phyloP scores from a whole-genome alignment of 495 filamentous ascomycete species.

The Lasiosphaeria hispida region DNA sequence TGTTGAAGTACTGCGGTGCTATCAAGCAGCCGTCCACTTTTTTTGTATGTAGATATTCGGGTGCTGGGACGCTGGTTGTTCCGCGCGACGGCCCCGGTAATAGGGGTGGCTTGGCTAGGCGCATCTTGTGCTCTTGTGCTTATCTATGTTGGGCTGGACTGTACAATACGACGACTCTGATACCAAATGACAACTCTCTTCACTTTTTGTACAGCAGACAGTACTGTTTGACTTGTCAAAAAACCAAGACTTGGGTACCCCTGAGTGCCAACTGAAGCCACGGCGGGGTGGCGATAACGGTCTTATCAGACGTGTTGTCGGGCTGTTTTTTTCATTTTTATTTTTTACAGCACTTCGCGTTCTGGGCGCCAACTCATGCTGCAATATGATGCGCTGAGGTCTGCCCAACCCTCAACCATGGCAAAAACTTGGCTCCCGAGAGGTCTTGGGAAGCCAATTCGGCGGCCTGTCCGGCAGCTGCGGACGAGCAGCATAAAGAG shows the following conservation, averaged over 20 bases:
- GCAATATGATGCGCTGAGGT: not conserved
- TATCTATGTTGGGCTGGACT: not conserved
- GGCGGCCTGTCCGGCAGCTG: constrained; percentile 8
- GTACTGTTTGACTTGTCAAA: too few relatives aligned
- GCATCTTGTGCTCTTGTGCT: not conserved
- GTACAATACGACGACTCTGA: constrained; percentile 7
- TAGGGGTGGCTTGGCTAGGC: not conserved
- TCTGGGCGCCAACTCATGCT: not conserved
- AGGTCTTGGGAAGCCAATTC: constrained; percentile 30
- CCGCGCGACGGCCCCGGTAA: too few relatives aligned
- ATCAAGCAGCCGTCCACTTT: too few relatives aligned
- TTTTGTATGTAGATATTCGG: too few relatives aligned
- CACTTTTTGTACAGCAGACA: not conserved
- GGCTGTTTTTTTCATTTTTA: not conserved
- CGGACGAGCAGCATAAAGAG: constrained; percentile 15
- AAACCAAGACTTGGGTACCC: not conserved
- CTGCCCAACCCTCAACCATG: constrained; percentile 24
- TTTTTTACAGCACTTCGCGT: not conserved
- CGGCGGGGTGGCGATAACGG: constrained; percentile 5
- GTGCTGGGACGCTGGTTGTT: too few relatives aligned
- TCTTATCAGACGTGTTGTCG: not conserved
- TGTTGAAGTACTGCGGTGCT: too few relatives aligned
- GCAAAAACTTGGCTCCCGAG: constrained; percentile 35
- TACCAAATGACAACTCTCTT: constrained; percentile 14
- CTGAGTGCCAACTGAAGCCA: not conserved